Base-by-base conservation (phyloP, 2,329 filamentous ascomycete genomes). In the Trichoderma arundinaceum region DNA sequence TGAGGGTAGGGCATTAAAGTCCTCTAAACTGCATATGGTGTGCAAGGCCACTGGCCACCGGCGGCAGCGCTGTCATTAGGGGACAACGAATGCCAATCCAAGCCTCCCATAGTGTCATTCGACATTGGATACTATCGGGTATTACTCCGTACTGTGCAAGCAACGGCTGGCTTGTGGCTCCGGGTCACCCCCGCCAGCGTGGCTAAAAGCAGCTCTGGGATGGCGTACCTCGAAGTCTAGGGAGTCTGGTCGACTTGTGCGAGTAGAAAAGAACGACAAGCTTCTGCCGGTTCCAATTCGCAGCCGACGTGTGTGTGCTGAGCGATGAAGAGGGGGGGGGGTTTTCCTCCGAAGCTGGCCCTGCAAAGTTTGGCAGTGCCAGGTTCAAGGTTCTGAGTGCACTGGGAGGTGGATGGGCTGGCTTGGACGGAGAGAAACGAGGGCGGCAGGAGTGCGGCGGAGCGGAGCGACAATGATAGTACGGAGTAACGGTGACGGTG, bases 1-100 rank as follows among this genome's bases (percentile, higher is more conserved):
- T 17, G 39, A 60, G 32, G 63, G 49, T 53, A 65, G 59, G 58
- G 64, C 41, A 64, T 53, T 8, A 57, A 62, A 48, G 59, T 49
- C 54, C 53, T 60, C 43, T 63, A 59, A 38, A 22, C 58, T 66
- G 64, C 51, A 60, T 63, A 49, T 51, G 54, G 64, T 39, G 56
- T 38, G 57, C 56, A 57, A 51, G 60, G 41, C 63, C 33, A 41
- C 56, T 65, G 52, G 59, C 43, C 56, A 41, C 46, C 51, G 38
- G 59, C 60, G 32, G 59, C 61, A 32, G 51, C 59, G 33, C 57
- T 52, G 44, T 49, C 57, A 44, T 60, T 61, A 53, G 48, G 63
- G 62, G 15, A 59, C 52, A 32, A 52, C 22, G 35, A 56, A 56
- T 35, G 58, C 33, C 64, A 48, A 39, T 56, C 39, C 46, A 48